Percentiles rank a stretch among this genome's conserved stretches.
Evolutionary conservation across 805 yeast genomes (phyloP).

Genomic region (Metschnikowia amazonensis): DNA sequence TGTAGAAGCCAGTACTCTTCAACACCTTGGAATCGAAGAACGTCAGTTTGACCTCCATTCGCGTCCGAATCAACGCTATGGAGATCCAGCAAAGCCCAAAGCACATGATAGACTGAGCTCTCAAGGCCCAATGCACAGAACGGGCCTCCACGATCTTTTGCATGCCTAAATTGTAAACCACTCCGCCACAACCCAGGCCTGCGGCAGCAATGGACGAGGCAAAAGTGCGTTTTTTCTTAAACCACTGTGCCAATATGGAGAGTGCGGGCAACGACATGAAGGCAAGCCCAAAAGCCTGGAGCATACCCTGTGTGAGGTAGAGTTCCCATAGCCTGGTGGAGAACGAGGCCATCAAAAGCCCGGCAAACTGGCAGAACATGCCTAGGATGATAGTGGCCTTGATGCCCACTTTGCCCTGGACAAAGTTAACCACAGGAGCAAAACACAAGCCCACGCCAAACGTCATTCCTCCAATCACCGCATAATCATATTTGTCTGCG

Average conservation of each 20-base stretch:
- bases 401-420: conserved; percentile 48
- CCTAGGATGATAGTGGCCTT: conserved; percentile 49
- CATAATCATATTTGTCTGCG: conserved; percentile 56
- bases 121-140: conserved; percentile 47
- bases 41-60: conserved; percentile 23
- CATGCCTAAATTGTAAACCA: conserved; percentile 43
- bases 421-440: conserved; percentile 52
- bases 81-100: conserved; percentile 15
- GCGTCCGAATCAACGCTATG: conserved; percentile 15
- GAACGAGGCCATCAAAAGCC: conserved; percentile 58
- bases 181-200: conserved; percentile 54
- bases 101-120: conserved; percentile 35
- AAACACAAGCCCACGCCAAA: conserved; percentile 55
- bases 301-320: conserved; percentile 62
- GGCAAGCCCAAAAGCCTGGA: conserved; percentile 57
- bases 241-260: conserved; percentile 66
- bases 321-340: conserved; percentile 61
- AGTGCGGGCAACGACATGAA: conserved; percentile 56
- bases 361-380: conserved; percentile 46
- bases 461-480: conserved; percentile 64
- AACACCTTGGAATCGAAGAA: conserved; percentile 41
- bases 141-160: conserved; percentile 34
- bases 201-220: conserved; percentile 47
- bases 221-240: conserved; percentile 55
- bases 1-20: conserved; percentile 40